Evolutionary conservation across 495 filamentous ascomycete species (phyloP).

Genomic region (Lophiotrema nucula): DNA sequence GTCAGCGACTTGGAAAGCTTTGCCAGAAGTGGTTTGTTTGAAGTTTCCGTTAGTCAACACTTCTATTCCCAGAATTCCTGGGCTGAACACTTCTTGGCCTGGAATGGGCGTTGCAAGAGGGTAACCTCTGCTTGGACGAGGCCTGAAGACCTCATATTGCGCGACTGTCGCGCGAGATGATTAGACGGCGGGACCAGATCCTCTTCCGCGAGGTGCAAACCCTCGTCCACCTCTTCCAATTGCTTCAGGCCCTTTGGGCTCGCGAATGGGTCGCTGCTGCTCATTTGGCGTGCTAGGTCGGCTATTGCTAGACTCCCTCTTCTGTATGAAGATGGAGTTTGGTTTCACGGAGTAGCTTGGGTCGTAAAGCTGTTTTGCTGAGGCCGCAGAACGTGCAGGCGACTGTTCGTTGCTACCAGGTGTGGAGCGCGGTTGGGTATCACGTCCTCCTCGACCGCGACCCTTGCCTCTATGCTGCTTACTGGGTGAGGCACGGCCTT

Average conservation of each 20-base stretch:
- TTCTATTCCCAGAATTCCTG: no score
- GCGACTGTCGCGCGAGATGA: neutral
- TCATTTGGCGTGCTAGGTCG: conserved; percentile 48
- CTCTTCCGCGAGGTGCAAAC: conserved; percentile 51
- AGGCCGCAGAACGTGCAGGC: conserved; percentile 39
- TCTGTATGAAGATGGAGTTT: conserved; percentile 53
- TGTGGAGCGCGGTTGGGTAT: conserved; percentile 53
- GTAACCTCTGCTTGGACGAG: no score
- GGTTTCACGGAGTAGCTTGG: conserved; percentile 65
- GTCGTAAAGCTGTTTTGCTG: conserved; percentile 65
- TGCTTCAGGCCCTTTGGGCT: conserved; percentile 71
- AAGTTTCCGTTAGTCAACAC: no score
- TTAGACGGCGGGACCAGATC: conserved; percentile 6
- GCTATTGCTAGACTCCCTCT: conserved; percentile 48
- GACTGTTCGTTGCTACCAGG: conserved; percentile 43
- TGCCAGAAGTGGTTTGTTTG: no score
- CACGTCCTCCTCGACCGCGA: conserved; percentile 35
- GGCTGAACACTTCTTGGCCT: no score
- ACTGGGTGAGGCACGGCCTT: conserved; percentile 57
- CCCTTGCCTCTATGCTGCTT: conserved; percentile 33
- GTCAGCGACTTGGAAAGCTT: no score
- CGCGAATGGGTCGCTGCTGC: conserved; percentile 61
- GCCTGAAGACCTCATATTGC: no score
- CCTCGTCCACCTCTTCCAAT: conserved; percentile 74
- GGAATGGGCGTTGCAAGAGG: no score